Evolutionary conservation across 805 yeast species (phyloP).

Genomic region (Candida verbasci): DNA sequence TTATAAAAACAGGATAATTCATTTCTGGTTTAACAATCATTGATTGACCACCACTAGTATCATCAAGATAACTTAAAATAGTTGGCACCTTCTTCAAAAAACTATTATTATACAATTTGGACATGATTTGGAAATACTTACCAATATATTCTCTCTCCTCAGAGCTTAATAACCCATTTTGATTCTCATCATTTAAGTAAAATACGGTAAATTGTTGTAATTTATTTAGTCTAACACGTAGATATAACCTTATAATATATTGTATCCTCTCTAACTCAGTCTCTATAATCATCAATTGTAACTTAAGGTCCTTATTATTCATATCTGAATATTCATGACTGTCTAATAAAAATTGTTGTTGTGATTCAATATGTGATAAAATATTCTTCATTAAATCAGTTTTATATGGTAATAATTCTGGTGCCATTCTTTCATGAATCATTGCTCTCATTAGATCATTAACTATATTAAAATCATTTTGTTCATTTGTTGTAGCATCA

Average conservation of each 20-base stretch:
- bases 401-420: conserved; percentile 79
- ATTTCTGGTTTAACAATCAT: conserved; percentile 82
- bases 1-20: conserved; percentile 72
- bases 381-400: conserved; percentile 54
- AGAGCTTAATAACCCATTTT: conserved; percentile 40
- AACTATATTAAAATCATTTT: conserved; percentile 23
- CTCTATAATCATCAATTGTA: conserved; percentile 80
- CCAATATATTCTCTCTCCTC: conserved; percentile 67
- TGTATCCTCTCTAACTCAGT: conserved; percentile 86
- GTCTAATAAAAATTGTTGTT: conserved; percentile 70
- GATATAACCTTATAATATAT: conserved; percentile 73
- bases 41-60: conserved; percentile 49
- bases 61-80: conserved; percentile 69
- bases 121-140: conserved; percentile 58
- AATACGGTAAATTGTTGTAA: conserved; percentile 66
- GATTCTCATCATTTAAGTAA: conserved; percentile 40
- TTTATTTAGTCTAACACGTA: conserved; percentile 71
- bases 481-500: conserved; percentile 30
- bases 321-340: conserved; percentile 69
- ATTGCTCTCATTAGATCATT: conserved; percentile 55
- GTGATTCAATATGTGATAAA: conserved; percentile 55
- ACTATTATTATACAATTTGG: conserved; percentile 61
- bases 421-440: conserved; percentile 82
- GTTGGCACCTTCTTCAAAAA: conserved; percentile 68
- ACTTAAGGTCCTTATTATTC: conserved; percentile 57